Percentiles rank a stretch among this genome's conserved stretches.
These are phyloP conservation scores for Termitomyces sp. DNA, from an alignment of 768 basidiomycete genomes.

Conservation along the genomic window DNA sequence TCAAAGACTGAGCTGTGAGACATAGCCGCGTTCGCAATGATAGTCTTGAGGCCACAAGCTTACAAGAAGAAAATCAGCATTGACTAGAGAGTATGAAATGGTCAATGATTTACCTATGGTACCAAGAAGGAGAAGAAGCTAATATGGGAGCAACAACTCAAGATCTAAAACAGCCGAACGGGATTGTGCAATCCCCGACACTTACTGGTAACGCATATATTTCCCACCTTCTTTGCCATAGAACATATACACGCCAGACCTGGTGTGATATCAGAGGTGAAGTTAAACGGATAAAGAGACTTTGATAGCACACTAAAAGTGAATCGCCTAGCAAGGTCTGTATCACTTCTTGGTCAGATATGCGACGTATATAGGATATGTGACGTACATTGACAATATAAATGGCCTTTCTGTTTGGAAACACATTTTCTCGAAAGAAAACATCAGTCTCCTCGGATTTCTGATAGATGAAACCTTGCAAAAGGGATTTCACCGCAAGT, in stretches of 20 bases:
- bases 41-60: slow-evolving; percentile 25
- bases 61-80: background rate
- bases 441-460: slow-evolving; percentile 13
- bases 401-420: slow-evolving; percentile 23
- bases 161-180: background rate
- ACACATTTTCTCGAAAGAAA: slow-evolving; percentile 24
- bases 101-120: slow-evolving; percentile 16
- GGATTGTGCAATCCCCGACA: background rate
- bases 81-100: no score
- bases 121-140: slow-evolving; percentile 20
- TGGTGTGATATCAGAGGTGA: background rate
- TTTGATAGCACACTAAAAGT: slow-evolving; percentile 15
- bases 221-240: slow-evolving; percentile 21
- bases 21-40: slow-evolving; percentile 10
- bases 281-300: background rate
- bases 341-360: background rate
- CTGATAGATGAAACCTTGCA: slow-evolving; percentile 23
- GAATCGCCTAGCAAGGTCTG: slow-evolving; percentile 25
- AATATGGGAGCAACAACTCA: background rate
- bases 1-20: slow-evolving; percentile 22
- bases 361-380: background rate
- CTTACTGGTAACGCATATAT: slow-evolving; percentile 19
- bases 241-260: slow-evolving; percentile 25
- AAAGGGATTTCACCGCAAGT: slow-evolving; percentile 21
- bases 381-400: slow-evolving; percentile 25